phyloP scores from a whole-genome alignment of 805 yeast genomes.

The Saccharomycopsis babjevae region DNA sequence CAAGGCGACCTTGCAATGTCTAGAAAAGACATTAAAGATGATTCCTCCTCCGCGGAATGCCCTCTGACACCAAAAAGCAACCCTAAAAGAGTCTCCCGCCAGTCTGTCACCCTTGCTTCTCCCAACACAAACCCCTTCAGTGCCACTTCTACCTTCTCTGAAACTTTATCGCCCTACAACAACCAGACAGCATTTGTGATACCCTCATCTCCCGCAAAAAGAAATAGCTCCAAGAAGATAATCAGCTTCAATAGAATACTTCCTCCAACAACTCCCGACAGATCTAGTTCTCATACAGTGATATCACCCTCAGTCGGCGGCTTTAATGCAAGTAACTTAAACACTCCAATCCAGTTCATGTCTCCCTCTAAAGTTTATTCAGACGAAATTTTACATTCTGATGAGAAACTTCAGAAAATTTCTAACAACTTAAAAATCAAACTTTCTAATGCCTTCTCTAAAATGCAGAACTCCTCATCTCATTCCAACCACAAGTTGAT shows the following conservation, averaged over 20 bases:
- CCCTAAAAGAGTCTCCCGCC: background rate
- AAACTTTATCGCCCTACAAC: background rate
- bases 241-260: background rate
- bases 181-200: background rate
- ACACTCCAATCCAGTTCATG: slow-evolving; percentile 1
- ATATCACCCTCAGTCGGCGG: background rate
- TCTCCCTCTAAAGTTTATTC: slow-evolving; percentile 3
- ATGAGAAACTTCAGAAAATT: slow-evolving; percentile 18
- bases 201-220: background rate
- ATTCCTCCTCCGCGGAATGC: background rate
- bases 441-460: slow-evolving; percentile 22
- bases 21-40: too few species aligned
- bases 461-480: slow-evolving; percentile 20
- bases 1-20: too few species aligned
- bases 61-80: background rate
- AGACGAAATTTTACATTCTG: slow-evolving; percentile 14
- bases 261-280: slow-evolving; percentile 13
- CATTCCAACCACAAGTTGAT: background rate
- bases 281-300: background rate
- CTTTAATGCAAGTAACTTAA: background rate
- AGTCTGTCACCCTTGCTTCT: background rate
- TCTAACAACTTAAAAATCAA: slow-evolving; percentile 21
- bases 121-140: background rate
- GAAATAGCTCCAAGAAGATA: background rate
- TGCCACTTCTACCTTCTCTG: background rate